Percentiles rank a stretch among this genome's conserved stretches.
These are phyloP conservation scores for Diversispora eburnea DNA, from an alignment of 192 early-diverging fungal genomes.

Conservation along the genomic window DNA sequence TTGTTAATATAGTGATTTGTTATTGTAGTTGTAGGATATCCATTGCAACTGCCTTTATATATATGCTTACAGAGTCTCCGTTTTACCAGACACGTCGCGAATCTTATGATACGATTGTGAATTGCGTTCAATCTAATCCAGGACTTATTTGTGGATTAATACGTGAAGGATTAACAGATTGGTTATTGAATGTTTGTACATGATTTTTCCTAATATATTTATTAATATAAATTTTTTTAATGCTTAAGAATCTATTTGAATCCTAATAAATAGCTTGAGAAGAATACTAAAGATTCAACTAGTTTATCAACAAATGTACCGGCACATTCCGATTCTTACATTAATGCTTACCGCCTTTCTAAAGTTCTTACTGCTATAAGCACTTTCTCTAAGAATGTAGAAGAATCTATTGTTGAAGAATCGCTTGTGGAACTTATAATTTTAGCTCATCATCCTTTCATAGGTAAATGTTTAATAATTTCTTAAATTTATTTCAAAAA, in stretches of 20 bases:
- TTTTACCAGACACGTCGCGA: constrained; percentile 40
- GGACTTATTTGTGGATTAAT: constrained; percentile 36
- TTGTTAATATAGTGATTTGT: constrained; percentile 15
- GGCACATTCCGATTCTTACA: constrained; percentile 32
- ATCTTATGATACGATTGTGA: constrained; percentile 42
- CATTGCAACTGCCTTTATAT: constrained; percentile 54
- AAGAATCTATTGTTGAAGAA: constrained; percentile 34
- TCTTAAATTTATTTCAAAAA: not conserved
- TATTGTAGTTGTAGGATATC: constrained; percentile 27
- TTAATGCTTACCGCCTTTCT: constrained; percentile 47
- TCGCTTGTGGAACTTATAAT: constrained; percentile 46
- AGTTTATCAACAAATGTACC: constrained; percentile 31
- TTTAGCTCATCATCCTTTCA: constrained; percentile 49
- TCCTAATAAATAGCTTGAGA: constrained; percentile 35
- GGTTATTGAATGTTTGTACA: constrained; percentile 43
- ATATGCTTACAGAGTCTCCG: constrained; percentile 47
- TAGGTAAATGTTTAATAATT: constrained; percentile 32
- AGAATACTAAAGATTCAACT: constrained; percentile 48
- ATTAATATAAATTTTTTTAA: no score
- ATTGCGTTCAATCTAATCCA: constrained; percentile 33
- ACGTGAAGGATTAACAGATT: constrained; percentile 40
- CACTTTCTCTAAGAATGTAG: constrained; percentile 35
- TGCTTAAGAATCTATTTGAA: not conserved
- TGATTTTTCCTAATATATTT: no score
- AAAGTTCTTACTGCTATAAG: constrained; percentile 49